Base-by-base conservation (phyloP, 106 monocot genomes). In the Dendrobium catenatum region DNA sequence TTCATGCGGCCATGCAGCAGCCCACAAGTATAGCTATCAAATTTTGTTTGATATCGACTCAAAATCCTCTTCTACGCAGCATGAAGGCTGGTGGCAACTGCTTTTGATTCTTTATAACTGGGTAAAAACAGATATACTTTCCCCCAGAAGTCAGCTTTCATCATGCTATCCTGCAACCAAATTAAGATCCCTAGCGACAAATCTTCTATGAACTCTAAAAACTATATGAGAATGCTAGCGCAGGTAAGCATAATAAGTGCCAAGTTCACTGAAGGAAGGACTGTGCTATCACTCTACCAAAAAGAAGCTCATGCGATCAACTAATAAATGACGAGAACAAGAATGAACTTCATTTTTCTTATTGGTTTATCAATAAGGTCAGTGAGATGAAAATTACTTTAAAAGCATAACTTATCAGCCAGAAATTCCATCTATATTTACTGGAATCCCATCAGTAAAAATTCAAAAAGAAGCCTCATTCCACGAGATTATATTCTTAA, bases 1-100 rank as follows among this genome's bases (percentile, higher is more conserved):
- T 90, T n/a, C 95, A 99, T 91, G 55, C 93, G 91, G 8, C 98
- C 98, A 81, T 99, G 98, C 56, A 99, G 68, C n/a, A 99, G 80
- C 8, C 98, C 93, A 87, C 98, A 99, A 7, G 81, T 82, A 81
- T 93, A 95, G 42, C 44, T 83, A 42, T 87, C 31, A 75, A 99
- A 99, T 37, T 88, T 90, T n/a, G 16, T 80, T 73, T 29, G 91
- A 84, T 82, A 99, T 83, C 40, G 85, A 85, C 2, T 76, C 84
- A 68, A 91, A 80, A 44, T 95, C 95, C n/a, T 46, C 83, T 84
- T 48, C 78, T 64, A 55, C n/a, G 90, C 98, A 74, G 95, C 98
- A 79, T 76, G 98, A 31, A 99, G 89, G n/a, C n/a, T 79, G 91
- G 90, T 2, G 98, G 98, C 70, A 99, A 61, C 48, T 95, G 93